phyloP scores from a whole-genome alignment of 148 eudicot species.

The Dysphania ambrosioides region DNA sequence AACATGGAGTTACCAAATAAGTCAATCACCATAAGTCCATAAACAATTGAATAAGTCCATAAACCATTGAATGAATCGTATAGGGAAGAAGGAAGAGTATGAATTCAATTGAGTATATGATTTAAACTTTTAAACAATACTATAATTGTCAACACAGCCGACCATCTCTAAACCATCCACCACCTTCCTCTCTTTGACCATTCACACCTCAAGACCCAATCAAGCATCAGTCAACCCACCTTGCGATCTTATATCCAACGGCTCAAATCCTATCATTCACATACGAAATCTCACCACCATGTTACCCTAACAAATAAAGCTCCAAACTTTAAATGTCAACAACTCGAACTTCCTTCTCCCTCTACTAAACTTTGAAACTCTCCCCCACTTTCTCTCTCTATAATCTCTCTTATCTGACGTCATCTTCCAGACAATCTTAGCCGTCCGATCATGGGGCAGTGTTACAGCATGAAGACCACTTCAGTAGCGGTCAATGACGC shows the following conservation, averaged over 20 bases:
- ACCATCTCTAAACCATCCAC: constrained; percentile 20
- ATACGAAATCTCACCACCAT: neutral
- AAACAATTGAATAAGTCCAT: neutral
- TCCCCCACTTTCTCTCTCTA: too few relatives aligned
- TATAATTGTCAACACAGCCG: constrained; percentile 33
- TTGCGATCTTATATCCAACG: constrained; percentile 8
- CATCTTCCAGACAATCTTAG: neutral
- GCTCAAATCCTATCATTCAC: neutral
- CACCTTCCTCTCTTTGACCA: constrained; percentile 29
- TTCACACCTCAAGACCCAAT: constrained; percentile 17
- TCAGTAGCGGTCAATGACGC: constrained; percentile 33
- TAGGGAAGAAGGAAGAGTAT: neutral
- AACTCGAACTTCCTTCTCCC: constrained; percentile 21
- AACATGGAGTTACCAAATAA: neutral
- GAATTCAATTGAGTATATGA: neutral
- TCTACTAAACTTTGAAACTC: neutral
- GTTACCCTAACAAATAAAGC: neutral
- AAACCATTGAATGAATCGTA: neutral
- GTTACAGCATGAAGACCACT: constrained; percentile 48
- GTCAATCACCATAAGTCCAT: too few relatives aligned
- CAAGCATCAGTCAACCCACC: constrained; percentile 24
- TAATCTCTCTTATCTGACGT: neutral
- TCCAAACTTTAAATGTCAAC: constrained; percentile 27
- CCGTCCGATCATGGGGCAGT: constrained; percentile 59
- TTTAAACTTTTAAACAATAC: too few relatives aligned